phyloP scores from a whole-genome alignment of 2,329 filamentous ascomycete genomes.

The Xylaria sp. region DNA sequence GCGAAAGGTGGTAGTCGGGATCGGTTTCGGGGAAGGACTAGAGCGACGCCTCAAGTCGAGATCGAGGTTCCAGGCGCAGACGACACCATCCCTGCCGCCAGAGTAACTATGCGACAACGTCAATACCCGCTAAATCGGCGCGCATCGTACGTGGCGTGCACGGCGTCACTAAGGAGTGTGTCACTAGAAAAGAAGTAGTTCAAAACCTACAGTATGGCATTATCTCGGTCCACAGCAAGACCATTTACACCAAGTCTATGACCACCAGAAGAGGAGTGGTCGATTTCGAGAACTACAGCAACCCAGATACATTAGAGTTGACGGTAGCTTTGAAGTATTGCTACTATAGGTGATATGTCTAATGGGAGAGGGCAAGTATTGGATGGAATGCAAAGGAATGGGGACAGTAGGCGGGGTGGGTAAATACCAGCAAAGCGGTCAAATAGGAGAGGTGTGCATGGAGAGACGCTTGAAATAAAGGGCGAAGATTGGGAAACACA shows the following conservation, averaged over 20 bases:
- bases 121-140: constrained; percentile 12
- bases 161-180: neutral
- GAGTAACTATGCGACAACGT: constrained; percentile 76
- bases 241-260: constrained; percentile 96
- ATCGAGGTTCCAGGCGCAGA: constrained; percentile 94
- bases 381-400: constrained; percentile 15
- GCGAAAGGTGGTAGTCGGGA: constrained; percentile 67
- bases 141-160: neutral
- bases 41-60: constrained; percentile 65
- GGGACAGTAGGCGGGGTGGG: constrained; percentile 41
- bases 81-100: constrained; percentile 91
- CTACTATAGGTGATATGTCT: neutral
- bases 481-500: neutral
- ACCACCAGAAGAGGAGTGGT: constrained; percentile 73
- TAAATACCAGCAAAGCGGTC: constrained; percentile 31
- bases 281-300: constrained; percentile 66
- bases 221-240: constrained; percentile 84
- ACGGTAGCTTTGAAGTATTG: constrained; percentile 14
- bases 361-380: neutral
- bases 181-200: constrained; percentile 18
- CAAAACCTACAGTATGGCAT: constrained; percentile 82
- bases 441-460: constrained; percentile 25
- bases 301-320: constrained; percentile 33
- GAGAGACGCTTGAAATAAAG: constrained; percentile 17
- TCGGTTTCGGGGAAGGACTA: constrained; percentile 54